These are phyloP conservation scores for Plectosphaerella cucumerina DNA, from an alignment of 2,329 filamentous ascomycete species.

Conservation along the genomic window DNA sequence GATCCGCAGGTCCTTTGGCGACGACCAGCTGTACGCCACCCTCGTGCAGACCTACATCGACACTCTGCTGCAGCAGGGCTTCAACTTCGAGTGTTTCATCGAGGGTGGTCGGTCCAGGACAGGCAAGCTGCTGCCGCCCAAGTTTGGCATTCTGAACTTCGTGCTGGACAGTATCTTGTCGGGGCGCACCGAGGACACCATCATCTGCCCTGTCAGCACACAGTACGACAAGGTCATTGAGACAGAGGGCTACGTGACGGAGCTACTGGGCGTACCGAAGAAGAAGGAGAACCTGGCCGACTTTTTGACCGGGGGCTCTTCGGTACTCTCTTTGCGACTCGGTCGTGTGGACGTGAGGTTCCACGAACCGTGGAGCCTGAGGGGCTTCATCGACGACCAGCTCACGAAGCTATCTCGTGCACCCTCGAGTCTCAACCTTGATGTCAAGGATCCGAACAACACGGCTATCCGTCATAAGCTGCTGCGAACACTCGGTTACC, in stretches of 20 bases:
- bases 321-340: constrained; percentile 80
- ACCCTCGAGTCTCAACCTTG: constrained; percentile 40
- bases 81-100: constrained; percentile 96
- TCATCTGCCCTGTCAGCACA: constrained; percentile 92
- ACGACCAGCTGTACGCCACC: constrained; percentile 84
- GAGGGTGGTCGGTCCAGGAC: constrained; percentile 91
- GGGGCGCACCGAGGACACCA: constrained; percentile 81
- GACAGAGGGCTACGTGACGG: constrained; percentile 92
- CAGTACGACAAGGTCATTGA: constrained; percentile 99
- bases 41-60: constrained; percentile 97
- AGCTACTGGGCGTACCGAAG: constrained; percentile 90
- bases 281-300: constrained; percentile 90
- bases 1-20: constrained; percentile 88
- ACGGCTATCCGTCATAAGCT: constrained; percentile 63
- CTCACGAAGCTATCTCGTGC: constrained; percentile 52
- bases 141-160: constrained; percentile 92
- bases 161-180: constrained; percentile 86
- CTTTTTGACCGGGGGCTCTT: constrained; percentile 80
- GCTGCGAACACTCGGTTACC: constrained; percentile 83
- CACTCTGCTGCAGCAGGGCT: constrained; percentile 82
- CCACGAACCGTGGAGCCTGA: constrained; percentile 91
- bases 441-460: constrained; percentile 42
- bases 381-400: constrained; percentile 77
- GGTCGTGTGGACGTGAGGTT: constrained; percentile 94
- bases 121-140: constrained; percentile 87